Base-by-base conservation (phyloP, 768 basidiomycete genomes). In the Boletus sp. region DNA sequence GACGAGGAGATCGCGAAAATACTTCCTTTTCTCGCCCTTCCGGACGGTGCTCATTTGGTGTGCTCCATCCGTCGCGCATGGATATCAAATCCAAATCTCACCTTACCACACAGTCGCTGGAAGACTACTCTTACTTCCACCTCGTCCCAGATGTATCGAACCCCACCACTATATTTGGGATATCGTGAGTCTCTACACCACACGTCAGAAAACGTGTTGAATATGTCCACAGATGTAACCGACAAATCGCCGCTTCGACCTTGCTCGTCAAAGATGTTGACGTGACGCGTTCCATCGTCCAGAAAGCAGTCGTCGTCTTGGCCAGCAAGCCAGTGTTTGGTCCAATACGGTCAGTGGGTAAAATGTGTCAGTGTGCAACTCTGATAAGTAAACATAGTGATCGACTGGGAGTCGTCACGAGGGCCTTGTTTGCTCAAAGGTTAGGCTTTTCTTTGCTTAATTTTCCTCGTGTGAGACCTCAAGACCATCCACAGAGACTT, bases 51-150 rank as follows among this genome's bases (percentile, higher is more conserved):
- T 10, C 97, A 99, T 73, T 70, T 97, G 61, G 93, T 95, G 62
- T 58, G 41, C 30, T 50, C 17, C 56, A 23, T 47, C 32, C 30
- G 29, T 41, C 33, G 13, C 25, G 38, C 17, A 57, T 46, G 41
- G 42, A 39, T 38, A 54, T 66, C 41, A 2, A 57, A 17, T 40
- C 43, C 41, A 2, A 57, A 17, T 40, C 43, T 60, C 49, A 59
- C 34, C 25, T 29, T 39, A 38, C 46, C 45, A 43, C 19, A 19
- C 47, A 64, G 62, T 61, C 59, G 44, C 17, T 56, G 19, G 96
- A 98, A 75, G 97, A 99, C 67, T 98, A 98, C 67, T 92, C 91
- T 0, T 98, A 98, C 70, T 99, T 99, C 66, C 93, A 96, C 66
- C 74, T 96, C 27, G 90, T 92, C 8, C 88, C 88, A 23, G 77